Conservation (phyloP, 805 yeast genomes). For the Candida endomychidarum region DNA sequence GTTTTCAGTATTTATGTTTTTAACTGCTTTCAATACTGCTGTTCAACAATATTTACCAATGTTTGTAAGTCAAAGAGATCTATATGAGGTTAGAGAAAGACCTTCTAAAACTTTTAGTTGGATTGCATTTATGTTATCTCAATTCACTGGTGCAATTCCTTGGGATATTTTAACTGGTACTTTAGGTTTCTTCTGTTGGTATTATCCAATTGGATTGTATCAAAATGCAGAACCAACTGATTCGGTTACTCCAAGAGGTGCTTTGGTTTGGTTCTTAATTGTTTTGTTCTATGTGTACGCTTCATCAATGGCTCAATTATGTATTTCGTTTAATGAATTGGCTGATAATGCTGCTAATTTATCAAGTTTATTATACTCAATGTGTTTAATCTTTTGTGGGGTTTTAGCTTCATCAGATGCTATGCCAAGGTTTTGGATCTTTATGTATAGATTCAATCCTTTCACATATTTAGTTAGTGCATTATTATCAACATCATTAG, state of each 20-base stretch:
- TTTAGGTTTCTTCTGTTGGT: conserved; percentile 43
- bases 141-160: conserved; percentile 46
- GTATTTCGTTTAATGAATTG: conserved; percentile 30
- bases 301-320: conserved; percentile 25
- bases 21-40: conserved; percentile 38
- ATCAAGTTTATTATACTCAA: conserved; percentile 28
- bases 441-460: conserved; percentile 72
- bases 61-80: conserved; percentile 43
- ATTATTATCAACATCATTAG: conserved; percentile 33
- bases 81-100: conserved; percentile 48
- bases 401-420: conserved; percentile 28
- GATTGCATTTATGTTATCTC: conserved; percentile 42
- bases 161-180: conserved; percentile 48
- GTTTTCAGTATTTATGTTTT: conserved; percentile 48
- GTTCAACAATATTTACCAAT: conserved; percentile 44
- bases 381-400: conserved; percentile 40
- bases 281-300: conserved; percentile 27
- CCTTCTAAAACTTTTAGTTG: conserved; percentile 46
- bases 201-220: conserved; percentile 57
- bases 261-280: conserved; percentile 32
- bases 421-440: conserved; percentile 52
- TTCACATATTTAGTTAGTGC: conserved; percentile 67
- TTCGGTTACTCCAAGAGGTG: conserved; percentile 52
- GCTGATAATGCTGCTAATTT: conserved; percentile 33
- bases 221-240: conserved; percentile 52